Percentiles rank a stretch among this genome's conserved stretches.
phyloP scores from a whole-genome alignment of 805 yeast genomes.

The Schwanniomyces occidentalis region DNA sequence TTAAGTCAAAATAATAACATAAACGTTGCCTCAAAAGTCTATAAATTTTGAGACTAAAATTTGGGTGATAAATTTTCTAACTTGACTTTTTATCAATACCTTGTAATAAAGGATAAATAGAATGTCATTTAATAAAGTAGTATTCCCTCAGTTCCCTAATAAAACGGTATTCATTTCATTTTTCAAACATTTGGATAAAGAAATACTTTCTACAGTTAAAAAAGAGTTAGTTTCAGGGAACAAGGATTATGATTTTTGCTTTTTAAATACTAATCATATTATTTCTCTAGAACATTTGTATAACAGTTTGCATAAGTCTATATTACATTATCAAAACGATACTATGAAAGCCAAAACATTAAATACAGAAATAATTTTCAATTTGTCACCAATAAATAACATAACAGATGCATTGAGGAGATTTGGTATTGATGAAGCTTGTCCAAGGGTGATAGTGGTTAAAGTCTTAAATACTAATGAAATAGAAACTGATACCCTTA shows the following conservation, averaged over 20 bases:
- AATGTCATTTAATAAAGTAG: not conserved
- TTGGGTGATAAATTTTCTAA: too few relatives aligned
- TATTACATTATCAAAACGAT: slow-evolving; percentile 49
- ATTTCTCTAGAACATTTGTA: slow-evolving; percentile 62
- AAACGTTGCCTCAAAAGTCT: too few relatives aligned
- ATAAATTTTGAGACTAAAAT: too few relatives aligned
- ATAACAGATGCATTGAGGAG: slow-evolving; percentile 68
- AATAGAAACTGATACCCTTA: slow-evolving; percentile 19
- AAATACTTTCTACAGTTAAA: slow-evolving; percentile 40
- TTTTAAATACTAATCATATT: slow-evolving; percentile 60
- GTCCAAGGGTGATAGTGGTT: slow-evolving; percentile 50
- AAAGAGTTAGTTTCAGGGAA: slow-evolving; percentile 45
- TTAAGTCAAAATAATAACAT: too few relatives aligned
- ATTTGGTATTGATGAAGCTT: slow-evolving; percentile 63
- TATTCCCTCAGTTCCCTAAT: slow-evolving; percentile 51
- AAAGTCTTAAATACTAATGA: slow-evolving; percentile 36
- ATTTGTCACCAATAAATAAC: slow-evolving; percentile 69
- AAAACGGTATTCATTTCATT: slow-evolving; percentile 39
- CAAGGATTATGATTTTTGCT: slow-evolving; percentile 56
- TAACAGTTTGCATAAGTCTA: slow-evolving; percentile 60
- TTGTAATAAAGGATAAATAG: not conserved
- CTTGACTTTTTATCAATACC: too few relatives aligned
- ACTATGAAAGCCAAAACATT: slow-evolving; percentile 61
- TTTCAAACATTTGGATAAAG: slow-evolving; percentile 47
- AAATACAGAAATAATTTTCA: slow-evolving; percentile 71